Base-by-base conservation (phyloP, 2,329 filamentous ascomycete genomes). In the Spiromastix sp. region DNA sequence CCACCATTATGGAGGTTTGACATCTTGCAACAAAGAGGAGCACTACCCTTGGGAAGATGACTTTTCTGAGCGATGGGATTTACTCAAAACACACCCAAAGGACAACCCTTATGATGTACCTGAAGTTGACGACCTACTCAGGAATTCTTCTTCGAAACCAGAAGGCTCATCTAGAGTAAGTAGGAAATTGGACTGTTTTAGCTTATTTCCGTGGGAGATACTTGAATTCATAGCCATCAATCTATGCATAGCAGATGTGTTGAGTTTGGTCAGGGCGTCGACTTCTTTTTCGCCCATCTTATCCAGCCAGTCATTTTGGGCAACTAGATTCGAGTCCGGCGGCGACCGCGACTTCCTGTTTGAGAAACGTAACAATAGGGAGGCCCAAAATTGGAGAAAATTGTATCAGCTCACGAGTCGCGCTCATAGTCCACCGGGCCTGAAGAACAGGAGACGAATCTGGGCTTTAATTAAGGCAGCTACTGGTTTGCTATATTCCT, bases 261-360 rank as follows among this genome's bases (percentile, higher is more conserved):
- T 32, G 7, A 32, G 9, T 9, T 16, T 32, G 10, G 11, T 11
- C 9, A 8, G n/a, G 16, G 30, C 30, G 7, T 32, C 30, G 18
- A 32, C 12, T 2, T 16, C 18, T 32, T 32, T 32, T 13, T 2
- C 9, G 3, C 9, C n/a, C 2, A 18, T 32, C 12, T 21, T 32
- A 13, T n/a, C n/a, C 20, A 32, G 30, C 16, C 30, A 32, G 16
- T 6, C 8, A 16, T 32, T 32, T 16, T 32, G 30, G 30, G 15
- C 11, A 19, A 18, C 30, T 7, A 13, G 30, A 21, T 32, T 32
- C 18, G 8, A 32, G 9, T 10, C 30, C 3, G 30, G 2, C 9
- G 18, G 18, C 12, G 30, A 32, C 9, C 30, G 30, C 20, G n/a
- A 10, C 2, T 32, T 11, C 11, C 15, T 32, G 17, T 32, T 32